phyloP scores from a whole-genome alignment of 2,329 filamentous ascomycete genomes.

The Fusarium bulbicola region DNA sequence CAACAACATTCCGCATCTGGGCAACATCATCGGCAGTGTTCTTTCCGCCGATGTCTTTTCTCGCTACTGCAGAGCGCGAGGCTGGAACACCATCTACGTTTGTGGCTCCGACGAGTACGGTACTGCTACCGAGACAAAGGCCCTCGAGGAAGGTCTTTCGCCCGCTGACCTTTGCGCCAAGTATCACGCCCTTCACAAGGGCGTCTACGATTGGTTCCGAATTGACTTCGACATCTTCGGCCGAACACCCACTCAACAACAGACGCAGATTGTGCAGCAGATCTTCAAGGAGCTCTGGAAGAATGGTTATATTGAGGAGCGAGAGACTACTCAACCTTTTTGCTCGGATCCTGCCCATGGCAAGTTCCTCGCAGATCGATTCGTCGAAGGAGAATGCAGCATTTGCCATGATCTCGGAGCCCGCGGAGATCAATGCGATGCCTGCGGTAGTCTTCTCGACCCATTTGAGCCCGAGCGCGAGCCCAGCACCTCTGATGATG shows the following conservation, averaged over 20 bases:
- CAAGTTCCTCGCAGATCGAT: conserved; percentile 85
- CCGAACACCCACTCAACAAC: conserved; percentile 85
- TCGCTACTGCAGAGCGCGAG: conserved; percentile 81
- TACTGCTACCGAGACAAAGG: conserved; percentile 95
- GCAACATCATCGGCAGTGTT: conserved; percentile 88
- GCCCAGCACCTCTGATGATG: conserved; percentile 46
- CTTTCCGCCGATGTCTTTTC: conserved; percentile 89
- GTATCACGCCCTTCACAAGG: conserved; percentile 89
- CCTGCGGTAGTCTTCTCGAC: conserved; percentile 76
- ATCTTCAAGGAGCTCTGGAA: conserved; percentile 89
- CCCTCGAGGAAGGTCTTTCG: conserved; percentile 84
- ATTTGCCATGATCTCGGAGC: conserved; percentile 78
- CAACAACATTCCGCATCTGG: conserved; percentile 82
- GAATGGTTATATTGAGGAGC: conserved; percentile 88
- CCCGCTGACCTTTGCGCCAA: conserved; percentile 89
- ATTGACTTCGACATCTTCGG: conserved; percentile 96
- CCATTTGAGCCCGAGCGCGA: conserved; percentile 67
- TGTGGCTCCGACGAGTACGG: conserved; percentile 95
- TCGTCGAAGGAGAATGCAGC: conserved; percentile 82
- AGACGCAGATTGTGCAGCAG: conserved; percentile 91
- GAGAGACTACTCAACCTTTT: conserved; percentile 88
- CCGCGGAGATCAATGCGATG: conserved; percentile 78
- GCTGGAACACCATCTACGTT: conserved; percentile 82
- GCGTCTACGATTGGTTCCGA: conserved; percentile 95
- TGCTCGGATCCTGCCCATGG: conserved; percentile 74